phyloP scores from a whole-genome alignment of 106 monocot genomes.

The Platanthera guangdongensis region DNA sequence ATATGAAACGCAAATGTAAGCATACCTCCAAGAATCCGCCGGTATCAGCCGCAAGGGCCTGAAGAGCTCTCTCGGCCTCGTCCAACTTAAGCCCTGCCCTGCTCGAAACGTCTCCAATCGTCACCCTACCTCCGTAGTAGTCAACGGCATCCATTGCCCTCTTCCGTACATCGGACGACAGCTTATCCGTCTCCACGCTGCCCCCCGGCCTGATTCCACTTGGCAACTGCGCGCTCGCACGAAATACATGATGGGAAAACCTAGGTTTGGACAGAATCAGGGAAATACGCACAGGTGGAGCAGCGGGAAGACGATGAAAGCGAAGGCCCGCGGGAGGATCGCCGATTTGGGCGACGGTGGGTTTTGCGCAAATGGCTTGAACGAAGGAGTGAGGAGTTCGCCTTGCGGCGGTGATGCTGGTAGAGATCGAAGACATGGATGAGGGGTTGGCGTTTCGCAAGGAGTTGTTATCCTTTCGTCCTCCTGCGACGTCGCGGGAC shows the following conservation, averaged over 20 bases:
- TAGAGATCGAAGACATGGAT: slow-evolving; percentile 38
- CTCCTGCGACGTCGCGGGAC: not conserved
- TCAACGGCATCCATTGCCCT: slow-evolving; percentile 76
- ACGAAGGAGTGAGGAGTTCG: not conserved
- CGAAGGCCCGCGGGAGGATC: not conserved
- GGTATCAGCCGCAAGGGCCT: slow-evolving; percentile 89
- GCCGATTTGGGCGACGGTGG: slow-evolving; percentile 11
- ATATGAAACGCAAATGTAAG: not conserved
- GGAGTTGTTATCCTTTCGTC: not conserved
- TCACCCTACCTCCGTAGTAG: slow-evolving; percentile 70
- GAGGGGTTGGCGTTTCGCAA: not conserved
- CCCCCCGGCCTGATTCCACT: slow-evolving; percentile 37
- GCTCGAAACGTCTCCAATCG: slow-evolving; percentile 82
- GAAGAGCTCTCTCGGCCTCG: slow-evolving; percentile 84
- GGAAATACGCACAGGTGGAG: slow-evolving; percentile 11
- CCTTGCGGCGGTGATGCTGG: slow-evolving; percentile 13
- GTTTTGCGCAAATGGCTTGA: slow-evolving; percentile 14
- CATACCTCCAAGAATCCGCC: slow-evolving; percentile 91
- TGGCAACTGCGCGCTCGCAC: slow-evolving; percentile 45
- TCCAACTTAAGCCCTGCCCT: slow-evolving; percentile 65
- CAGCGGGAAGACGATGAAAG: not conserved
- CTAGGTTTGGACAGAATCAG: slow-evolving; percentile 8
- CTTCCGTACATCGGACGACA: slow-evolving; percentile 62
- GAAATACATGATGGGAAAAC: slow-evolving; percentile 14
- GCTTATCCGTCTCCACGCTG: slow-evolving; percentile 78